phyloP scores from a whole-genome alignment of 352 stramenopile genomes.

The Phytophthora foliorum region DNA sequence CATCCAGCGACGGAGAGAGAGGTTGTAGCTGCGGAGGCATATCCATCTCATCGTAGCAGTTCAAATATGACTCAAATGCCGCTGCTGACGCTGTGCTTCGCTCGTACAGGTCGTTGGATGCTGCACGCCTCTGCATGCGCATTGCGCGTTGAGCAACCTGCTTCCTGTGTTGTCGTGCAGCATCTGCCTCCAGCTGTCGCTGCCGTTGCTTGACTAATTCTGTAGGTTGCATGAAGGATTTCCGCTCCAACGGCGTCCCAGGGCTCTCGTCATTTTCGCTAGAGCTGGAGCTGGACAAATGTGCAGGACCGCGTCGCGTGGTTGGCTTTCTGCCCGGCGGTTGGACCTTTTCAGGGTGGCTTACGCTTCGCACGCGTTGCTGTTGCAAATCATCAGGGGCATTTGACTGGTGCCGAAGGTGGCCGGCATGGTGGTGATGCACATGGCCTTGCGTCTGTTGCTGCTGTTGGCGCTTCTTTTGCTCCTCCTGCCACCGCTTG shows the following conservation, averaged over 20 bases:
- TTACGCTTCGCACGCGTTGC: constrained; percentile 47
- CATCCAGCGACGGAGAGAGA: constrained; percentile 30
- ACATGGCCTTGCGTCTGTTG: constrained; percentile 38
- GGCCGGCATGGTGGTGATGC: constrained; percentile 30
- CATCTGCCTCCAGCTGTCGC: constrained; percentile 33
- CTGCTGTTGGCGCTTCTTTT: constrained; percentile 65
- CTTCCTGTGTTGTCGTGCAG: constrained; percentile 32
- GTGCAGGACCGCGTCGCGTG: constrained; percentile 8
- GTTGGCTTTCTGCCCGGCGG: constrained; percentile 7
- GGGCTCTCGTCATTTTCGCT: constrained; percentile 44
- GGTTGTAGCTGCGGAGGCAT: constrained; percentile 42
- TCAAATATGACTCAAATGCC: constrained; percentile 34
- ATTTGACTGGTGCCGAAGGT: constrained; percentile 12
- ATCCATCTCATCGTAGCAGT: constrained; percentile 52
- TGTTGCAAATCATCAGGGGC: constrained; percentile 22
- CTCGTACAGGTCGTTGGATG: constrained; percentile 54
- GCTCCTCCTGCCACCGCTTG: constrained; percentile 79
- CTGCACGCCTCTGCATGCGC: constrained; percentile 46
- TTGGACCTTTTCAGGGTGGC: constrained; percentile 44
- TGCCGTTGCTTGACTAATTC: constrained; percentile 54
- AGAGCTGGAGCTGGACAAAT: constrained; percentile 31
- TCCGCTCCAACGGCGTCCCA: constrained; percentile 47
- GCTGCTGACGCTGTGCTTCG: constrained; percentile 35
- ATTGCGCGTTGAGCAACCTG: constrained; percentile 43
- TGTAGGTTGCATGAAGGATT: constrained; percentile 74